Evolutionary conservation across 805 yeast genomes (phyloP).

Genomic region (Grigorovia jiainica): DNA sequence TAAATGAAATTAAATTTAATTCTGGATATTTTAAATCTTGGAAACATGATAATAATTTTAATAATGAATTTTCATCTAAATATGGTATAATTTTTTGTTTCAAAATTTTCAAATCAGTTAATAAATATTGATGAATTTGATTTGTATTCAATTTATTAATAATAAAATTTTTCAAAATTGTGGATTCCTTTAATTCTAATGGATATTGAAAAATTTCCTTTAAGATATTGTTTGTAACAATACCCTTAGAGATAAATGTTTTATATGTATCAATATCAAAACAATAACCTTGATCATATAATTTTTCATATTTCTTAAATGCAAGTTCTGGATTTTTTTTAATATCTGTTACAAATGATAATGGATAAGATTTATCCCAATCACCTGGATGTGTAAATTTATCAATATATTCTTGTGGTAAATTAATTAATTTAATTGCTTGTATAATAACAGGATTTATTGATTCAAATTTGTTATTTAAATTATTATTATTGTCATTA

Average conservation of each 20-base stretch:
- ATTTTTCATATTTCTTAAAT: conserved; percentile 19
- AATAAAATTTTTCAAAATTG: conserved; percentile 14
- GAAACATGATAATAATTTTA: conserved; percentile 15
- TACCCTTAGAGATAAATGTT: conserved; percentile 14
- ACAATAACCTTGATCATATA: conserved; percentile 19
- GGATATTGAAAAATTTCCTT: conserved; percentile 8
- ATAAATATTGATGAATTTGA: conserved; percentile 7
- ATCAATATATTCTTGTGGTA: conserved; percentile 17
- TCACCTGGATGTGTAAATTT: conserved; percentile 26
- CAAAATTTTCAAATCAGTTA: conserved; percentile 5
- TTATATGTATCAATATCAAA: conserved; percentile 28
- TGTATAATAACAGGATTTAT: conserved; percentile 21
- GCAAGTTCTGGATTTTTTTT: conserved; percentile 20
- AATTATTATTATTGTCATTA: conserved; percentile 19
- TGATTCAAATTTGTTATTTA: conserved; percentile 20
- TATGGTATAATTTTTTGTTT: conserved; percentile 10
- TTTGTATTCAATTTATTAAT: conserved; percentile 6
- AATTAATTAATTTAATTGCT: conserved; percentile 18
- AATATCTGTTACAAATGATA: conserved; percentile 20
- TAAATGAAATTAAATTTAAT: conserved; percentile 5
- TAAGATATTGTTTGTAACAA: conserved; percentile 15
- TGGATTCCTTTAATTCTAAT: conserved; percentile 11
- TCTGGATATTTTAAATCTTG: conserved; percentile 2
- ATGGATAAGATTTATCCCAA: conserved; percentile 28
- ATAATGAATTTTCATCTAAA: conserved; percentile 18